Evolutionary conservation across 148 eudicot genomes (phyloP).

Genomic region (Pharnaceum exiguum): DNA sequence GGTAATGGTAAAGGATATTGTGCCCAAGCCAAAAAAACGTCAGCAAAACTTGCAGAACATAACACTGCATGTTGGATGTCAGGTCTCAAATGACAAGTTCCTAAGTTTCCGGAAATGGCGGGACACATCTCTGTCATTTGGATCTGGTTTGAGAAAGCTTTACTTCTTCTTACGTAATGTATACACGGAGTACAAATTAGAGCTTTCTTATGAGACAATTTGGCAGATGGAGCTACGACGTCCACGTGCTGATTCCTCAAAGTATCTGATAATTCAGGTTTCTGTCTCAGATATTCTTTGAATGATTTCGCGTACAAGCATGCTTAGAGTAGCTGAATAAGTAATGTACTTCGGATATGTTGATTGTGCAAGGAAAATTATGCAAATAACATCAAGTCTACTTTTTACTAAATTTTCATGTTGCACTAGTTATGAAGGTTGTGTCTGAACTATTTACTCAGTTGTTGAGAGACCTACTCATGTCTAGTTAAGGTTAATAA

Average conservation of each 20-base stretch:
- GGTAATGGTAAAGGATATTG: constrained; percentile 33
- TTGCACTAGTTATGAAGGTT: too few species aligned
- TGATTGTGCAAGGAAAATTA: too few species aligned
- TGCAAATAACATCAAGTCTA: too few species aligned
- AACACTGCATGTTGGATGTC: constrained; percentile 40
- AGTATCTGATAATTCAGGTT: constrained; percentile 60
- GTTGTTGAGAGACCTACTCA: too few species aligned
- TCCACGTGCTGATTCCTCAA: constrained; percentile 22
- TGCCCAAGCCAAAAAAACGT: constrained; percentile 33
- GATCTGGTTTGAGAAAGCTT: constrained; percentile 27
- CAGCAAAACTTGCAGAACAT: constrained; percentile 17
- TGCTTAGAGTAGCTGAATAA: neutral
- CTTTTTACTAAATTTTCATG: too few species aligned
- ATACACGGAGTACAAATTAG: constrained; percentile 27
- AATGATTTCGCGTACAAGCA: neutral
- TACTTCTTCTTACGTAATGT: constrained; percentile 12
- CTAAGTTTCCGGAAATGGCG: constrained; percentile 17
- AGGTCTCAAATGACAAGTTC: constrained; percentile 30
- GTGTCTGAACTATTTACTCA: too few species aligned
- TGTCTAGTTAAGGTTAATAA: too few species aligned
- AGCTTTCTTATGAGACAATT: constrained; percentile 47
- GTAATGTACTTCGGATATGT: neutral
- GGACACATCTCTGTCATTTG: constrained; percentile 26
- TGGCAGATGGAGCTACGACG: constrained; percentile 48
- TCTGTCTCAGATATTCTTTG: neutral